Evolutionary conservation across 192 early-diverging fungal genomes (phyloP).

Genomic region (Gorgonomyces haynaldii): DNA sequence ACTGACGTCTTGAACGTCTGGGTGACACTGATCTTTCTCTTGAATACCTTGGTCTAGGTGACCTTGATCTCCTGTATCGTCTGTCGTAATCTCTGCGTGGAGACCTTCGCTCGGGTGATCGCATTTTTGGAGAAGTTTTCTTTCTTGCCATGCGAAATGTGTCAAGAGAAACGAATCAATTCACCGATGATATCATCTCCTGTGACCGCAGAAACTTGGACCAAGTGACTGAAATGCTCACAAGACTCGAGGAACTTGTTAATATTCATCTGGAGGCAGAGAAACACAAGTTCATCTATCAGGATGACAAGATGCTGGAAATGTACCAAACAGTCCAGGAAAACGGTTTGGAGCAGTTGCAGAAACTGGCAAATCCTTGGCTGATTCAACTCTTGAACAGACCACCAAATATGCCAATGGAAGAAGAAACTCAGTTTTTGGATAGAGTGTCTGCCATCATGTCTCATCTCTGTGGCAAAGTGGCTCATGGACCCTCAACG

Average conservation of each 20-base stretch:
- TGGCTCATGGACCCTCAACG: neutral
- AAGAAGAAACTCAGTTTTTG: constrained; percentile 8
- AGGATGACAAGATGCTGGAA: neutral
- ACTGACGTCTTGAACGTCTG: too few relatives aligned
- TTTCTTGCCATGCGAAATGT: neutral
- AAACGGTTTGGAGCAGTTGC: constrained; percentile 1
- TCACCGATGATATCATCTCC: neutral
- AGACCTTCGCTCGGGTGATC: neutral
- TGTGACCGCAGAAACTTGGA: neutral
- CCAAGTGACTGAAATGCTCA: neutral
- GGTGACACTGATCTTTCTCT: too few relatives aligned
- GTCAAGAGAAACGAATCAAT: neutral
- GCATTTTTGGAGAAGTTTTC: neutral
- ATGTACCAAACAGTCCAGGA: neutral
- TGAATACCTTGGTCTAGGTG: neutral
- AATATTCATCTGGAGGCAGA: neutral
- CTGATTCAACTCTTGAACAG: neutral
- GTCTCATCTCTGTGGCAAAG: constrained; percentile 6
- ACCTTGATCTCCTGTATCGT: neutral
- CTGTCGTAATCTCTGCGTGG: neutral
- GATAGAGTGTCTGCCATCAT: constrained; percentile 2
- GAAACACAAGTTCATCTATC: neutral
- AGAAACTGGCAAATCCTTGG: constrained; percentile 4
- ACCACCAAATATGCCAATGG: neutral
- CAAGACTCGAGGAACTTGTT: neutral